Percentiles rank a stretch among this genome's conserved stretches.
These are phyloP conservation scores for Turnera subulata DNA, from an alignment of 345 rosid species.

Conservation along the genomic window DNA sequence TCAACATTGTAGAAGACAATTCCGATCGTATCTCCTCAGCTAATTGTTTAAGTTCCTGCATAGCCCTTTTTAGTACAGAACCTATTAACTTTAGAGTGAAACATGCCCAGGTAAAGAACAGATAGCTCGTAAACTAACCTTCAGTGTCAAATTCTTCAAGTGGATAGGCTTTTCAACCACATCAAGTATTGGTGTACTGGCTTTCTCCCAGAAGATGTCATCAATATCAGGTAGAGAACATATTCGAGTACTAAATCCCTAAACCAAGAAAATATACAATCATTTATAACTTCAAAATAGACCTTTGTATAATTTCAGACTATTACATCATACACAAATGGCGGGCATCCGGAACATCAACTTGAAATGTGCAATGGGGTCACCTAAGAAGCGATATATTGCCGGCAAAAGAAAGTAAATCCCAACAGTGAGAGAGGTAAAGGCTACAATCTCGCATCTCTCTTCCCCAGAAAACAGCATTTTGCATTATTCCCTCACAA, in stretches of 20 bases:
- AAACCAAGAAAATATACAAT: slow-evolving; percentile 15
- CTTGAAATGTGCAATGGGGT: no score
- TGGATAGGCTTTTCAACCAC: slow-evolving; percentile 69
- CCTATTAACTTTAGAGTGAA: neutral
- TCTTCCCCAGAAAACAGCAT: no score
- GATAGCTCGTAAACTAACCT: slow-evolving; percentile 42
- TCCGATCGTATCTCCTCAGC: slow-evolving; percentile 68
- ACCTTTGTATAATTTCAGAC: no score
- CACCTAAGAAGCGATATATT: no score
- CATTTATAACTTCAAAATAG: no score
- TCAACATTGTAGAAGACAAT: slow-evolving; percentile 42
- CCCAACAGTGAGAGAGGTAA: no score
- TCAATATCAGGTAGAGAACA: slow-evolving; percentile 60
- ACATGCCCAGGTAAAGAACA: slow-evolving; percentile 6
- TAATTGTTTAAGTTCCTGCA: slow-evolving; percentile 73
- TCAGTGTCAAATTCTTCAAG: slow-evolving; percentile 59
- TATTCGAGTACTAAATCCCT: slow-evolving; percentile 42
- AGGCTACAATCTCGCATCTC: no score
- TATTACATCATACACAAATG: no score
- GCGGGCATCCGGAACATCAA: no score
- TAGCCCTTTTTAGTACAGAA: slow-evolving; percentile 5
- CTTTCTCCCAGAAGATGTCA: slow-evolving; percentile 60
- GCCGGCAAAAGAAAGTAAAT: no score
- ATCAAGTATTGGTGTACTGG: slow-evolving; percentile 72
- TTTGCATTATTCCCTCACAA: no score